Evolutionary conservation across 306 rosid species (phyloP).

Genomic region (Castanea mollissima): DNA sequence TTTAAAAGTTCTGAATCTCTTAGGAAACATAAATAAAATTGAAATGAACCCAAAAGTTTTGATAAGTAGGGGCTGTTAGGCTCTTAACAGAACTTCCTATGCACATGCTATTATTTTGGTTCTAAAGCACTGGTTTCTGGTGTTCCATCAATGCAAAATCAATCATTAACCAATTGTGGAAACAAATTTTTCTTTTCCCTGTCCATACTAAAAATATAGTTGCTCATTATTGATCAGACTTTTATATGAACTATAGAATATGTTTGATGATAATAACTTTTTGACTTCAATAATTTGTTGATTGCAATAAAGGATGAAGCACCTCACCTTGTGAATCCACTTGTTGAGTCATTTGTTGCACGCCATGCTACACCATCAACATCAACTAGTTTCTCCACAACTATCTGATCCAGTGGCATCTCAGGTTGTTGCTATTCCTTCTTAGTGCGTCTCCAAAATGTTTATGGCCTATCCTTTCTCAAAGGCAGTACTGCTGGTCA

Average conservation of each 20-base stretch:
- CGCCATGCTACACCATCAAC: slow-evolving; percentile 65
- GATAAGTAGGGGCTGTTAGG: neutral
- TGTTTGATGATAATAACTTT: slow-evolving; percentile 4
- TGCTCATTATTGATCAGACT: neutral
- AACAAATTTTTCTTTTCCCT: neutral
- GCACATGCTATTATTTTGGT: neutral
- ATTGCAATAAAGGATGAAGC: slow-evolving; percentile 80
- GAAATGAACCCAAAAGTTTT: neutral
- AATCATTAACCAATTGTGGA: neutral
- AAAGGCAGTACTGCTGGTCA: neutral
- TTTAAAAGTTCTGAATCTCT: neutral
- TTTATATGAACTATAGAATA: neutral
- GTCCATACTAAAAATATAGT: neutral
- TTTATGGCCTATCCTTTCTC: slow-evolving; percentile 15
- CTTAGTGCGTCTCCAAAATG: slow-evolving; percentile 8
- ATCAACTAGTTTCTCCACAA: slow-evolving; percentile 27
- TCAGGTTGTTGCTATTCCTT: slow-evolving; percentile 24
- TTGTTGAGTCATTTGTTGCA: slow-evolving; percentile 85
- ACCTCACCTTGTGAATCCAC: slow-evolving; percentile 86
- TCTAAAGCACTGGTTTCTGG: neutral
- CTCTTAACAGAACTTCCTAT: neutral
- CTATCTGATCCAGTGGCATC: slow-evolving; percentile 29
- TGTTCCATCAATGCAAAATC: neutral
- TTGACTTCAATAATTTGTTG: slow-evolving; percentile 14
- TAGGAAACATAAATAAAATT: neutral